Evolutionary conservation across 441 rosid species (phyloP), one percentile per base, ranked within the genome.

Genomic region (Gossypium davidsonii): DNA sequence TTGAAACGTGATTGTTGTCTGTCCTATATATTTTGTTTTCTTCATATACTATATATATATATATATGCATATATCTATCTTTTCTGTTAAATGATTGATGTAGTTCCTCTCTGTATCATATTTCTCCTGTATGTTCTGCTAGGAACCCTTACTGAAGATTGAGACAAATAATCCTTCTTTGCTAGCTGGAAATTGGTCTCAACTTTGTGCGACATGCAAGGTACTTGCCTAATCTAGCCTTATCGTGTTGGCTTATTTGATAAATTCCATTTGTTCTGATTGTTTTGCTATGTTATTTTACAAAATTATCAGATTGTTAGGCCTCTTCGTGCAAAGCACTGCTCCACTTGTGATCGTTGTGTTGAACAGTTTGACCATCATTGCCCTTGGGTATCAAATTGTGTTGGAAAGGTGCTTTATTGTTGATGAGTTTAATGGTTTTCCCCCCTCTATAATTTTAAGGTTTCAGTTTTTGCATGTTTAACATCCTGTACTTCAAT

Each of bases 291-390:
- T 67, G 21, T 64, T 72, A 51, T 77, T 21, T 70, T 73, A 6
- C 80, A n/a, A 28, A 39, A 39, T 66, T 59, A 74, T 68, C 83
- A 96, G 98, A 93, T 96, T 73, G 93, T 96, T 68, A 85, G 97
- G 84, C 97, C 99, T 78, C 89, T 93, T 73, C 99, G 99, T 31
- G 96, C 98, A 4, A 93, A 96, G 87, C 99, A 96, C 78, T 96
- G 99, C 75, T 93, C 97, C 72, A 87, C 92, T 4, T 96, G 99
- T 75, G 89, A 91, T 81, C 96, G 95, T 53, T 96, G 98, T 82
- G 99, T 96, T 72, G 97, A 95, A 75, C 99, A 95, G 74, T 95
- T 95, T 78, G 99, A 95, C 77, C 99, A 95, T 83, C 99, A 96
- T 79, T 96, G 97, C 83, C 99, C 99, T 48, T 96, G 97, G 99